These are phyloP conservation scores for Sistotremastrum niveocremeum DNA, from an alignment of 768 basidiomycete species.

Conservation along the genomic window DNA sequence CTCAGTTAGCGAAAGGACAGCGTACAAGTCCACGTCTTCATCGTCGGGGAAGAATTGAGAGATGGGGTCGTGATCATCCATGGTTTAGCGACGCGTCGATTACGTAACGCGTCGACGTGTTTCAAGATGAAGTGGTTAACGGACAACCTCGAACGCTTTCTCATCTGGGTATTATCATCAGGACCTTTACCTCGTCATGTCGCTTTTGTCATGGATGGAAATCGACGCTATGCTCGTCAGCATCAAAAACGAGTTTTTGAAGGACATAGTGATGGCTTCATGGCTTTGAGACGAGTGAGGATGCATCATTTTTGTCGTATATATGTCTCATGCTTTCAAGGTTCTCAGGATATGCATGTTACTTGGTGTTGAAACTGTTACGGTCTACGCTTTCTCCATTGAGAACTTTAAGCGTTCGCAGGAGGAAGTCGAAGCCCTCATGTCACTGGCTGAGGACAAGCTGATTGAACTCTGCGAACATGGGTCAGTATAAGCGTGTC, in stretches of 20 bases:
- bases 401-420: constrained; percentile 88
- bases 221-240: constrained; percentile 74
- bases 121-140: too few relatives aligned
- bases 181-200: constrained; percentile 86
- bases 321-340: constrained; percentile 24
- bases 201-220: constrained; percentile 97
- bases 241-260: constrained; percentile 50
- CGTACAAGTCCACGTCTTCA: constrained; percentile 65
- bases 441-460: constrained; percentile 70
- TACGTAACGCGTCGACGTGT: not conserved
- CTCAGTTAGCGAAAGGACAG: constrained; percentile 43
- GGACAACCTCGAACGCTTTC: constrained; percentile 19
- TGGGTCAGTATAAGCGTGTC: constrained; percentile 43
- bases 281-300: constrained; percentile 63
- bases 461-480: constrained; percentile 65
- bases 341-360: constrained; percentile 74
- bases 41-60: constrained; percentile 64
- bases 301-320: constrained; percentile 1
- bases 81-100: constrained; percentile 21
- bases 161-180: constrained; percentile 56
- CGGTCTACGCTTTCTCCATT: constrained; percentile 95
- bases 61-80: constrained; percentile 65
- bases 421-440: constrained; percentile 78
- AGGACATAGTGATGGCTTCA: constrained; percentile 80
- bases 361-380: constrained; percentile 71